phyloP scores from a whole-genome alignment of 371 early-diverging fungal genomes.

The Blakeslea trispora region DNA sequence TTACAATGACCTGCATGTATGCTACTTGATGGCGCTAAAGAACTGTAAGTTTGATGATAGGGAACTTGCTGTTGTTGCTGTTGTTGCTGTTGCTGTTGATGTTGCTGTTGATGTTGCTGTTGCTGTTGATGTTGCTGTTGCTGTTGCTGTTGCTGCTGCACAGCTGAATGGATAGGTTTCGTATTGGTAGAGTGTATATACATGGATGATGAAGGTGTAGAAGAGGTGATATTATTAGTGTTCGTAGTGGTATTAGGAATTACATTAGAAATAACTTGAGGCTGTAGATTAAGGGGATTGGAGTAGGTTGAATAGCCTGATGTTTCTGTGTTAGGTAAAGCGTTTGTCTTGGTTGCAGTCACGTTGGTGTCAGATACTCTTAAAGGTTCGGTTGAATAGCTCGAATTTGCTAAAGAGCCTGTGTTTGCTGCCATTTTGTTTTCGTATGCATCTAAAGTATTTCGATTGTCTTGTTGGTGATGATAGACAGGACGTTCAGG shows the following conservation, averaged over 20 bases:
- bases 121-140: conserved; percentile 13
- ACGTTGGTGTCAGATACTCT: too few relatives aligned
- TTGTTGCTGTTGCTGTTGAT: neutral
- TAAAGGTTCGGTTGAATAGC: too few relatives aligned
- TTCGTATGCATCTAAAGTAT: conserved; percentile 9
- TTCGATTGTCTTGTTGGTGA: conserved; percentile 1
- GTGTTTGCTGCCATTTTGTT: neutral
- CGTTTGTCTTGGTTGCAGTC: conserved; percentile 7
- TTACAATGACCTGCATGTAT: conserved; percentile 16
- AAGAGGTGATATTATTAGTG: conserved; percentile 1
- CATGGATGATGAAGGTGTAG: neutral
- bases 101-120: conserved; percentile 5
- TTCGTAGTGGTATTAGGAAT: conserved; percentile 17
- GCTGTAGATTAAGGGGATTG: conserved; percentile 15
- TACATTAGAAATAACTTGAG: conserved; percentile 8
- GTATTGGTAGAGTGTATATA: neutral
- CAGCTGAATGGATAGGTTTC: conserved; percentile 7
- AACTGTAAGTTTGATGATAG: neutral
- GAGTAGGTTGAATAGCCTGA: conserved; percentile 25
- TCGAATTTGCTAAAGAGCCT: too few relatives aligned
- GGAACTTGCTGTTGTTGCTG: conserved; percentile 1
- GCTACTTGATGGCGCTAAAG: neutral
- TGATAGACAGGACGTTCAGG: conserved; percentile 24
- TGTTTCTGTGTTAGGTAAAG: conserved; percentile 12
- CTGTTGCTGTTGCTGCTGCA: conserved; percentile 20